A percentile compares a stretch with the other conserved stretches of the same genome.
Evolutionary conservation across 331 rosid genomes (phyloP).

Genomic region (Saraca asoca): DNA sequence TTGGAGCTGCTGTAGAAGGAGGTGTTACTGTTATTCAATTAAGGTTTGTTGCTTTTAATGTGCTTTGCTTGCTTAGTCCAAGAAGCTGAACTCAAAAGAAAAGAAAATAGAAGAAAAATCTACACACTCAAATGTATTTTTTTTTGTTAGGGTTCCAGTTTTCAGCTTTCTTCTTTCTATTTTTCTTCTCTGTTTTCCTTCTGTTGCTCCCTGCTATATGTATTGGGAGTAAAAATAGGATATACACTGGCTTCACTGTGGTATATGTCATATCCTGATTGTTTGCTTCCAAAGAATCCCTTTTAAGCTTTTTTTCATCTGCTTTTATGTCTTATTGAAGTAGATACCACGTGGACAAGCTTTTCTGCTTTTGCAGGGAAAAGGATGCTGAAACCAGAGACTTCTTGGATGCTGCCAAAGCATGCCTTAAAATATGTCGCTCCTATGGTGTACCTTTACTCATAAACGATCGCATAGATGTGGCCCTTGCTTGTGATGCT

Average conservation of each 20-base stretch:
- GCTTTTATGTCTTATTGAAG: not conserved
- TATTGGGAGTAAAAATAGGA: too few relatives aligned
- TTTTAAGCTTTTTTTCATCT: conserved; percentile 1
- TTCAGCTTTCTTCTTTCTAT: conserved; percentile 14
- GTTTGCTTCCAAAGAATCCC: not conserved
- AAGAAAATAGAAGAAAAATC: not conserved
- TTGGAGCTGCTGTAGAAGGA: conserved; percentile 82
- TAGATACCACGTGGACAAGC: conserved; percentile 3
- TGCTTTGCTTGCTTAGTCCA: conserved; percentile 15
- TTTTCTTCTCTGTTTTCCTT: too few relatives aligned
- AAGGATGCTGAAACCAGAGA: conserved; percentile 72
- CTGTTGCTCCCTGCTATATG: not conserved
- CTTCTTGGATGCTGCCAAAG: conserved; percentile 76
- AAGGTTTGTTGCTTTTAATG: conserved; percentile 55
- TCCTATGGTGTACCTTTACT: conserved; percentile 69
- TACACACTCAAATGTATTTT: not conserved
- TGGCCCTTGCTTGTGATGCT: conserved; percentile 87
- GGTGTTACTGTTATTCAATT: conserved; percentile 92
- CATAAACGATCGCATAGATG: conserved; percentile 85
- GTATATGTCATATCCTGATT: conserved; percentile 1
- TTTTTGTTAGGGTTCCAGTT: not conserved
- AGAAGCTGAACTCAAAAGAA: not conserved
- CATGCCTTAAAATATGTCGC: conserved; percentile 69
- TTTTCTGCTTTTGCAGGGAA: conserved; percentile 54
- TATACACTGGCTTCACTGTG: too few relatives aligned